These are phyloP conservation scores for Cytospora chrysosperma DNA, from an alignment of 2,329 filamentous ascomycete genomes.

Conservation along the genomic window DNA sequence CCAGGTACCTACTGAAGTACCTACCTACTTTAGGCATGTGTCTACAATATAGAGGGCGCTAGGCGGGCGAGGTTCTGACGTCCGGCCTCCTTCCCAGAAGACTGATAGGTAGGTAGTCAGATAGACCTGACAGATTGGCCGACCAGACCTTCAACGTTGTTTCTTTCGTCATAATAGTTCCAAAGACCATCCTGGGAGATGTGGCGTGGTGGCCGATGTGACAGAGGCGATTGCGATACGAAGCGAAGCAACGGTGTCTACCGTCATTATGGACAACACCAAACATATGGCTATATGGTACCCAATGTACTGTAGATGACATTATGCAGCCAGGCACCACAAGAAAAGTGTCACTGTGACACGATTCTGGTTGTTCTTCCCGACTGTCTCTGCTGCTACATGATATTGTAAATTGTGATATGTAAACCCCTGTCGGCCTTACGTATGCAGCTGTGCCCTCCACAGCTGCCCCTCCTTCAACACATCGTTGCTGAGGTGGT, in stretches of 20 bases:
- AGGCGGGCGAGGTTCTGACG: background rate
- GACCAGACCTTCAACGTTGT: background rate
- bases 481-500: background rate
- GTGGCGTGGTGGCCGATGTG: background rate
- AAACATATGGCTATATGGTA: background rate
- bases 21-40: no score
- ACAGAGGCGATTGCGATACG: background rate
- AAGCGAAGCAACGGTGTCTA: background rate
- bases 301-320: background rate
- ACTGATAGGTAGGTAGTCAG: no score
- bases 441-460: background rate
- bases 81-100: background rate
- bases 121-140: no score
- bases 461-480: background rate
- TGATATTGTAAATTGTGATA: background rate
- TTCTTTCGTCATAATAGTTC: background rate
- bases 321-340: background rate
- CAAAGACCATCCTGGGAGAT: background rate
- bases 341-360: background rate
- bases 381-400: background rate
- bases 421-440: background rate
- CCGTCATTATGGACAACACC: background rate
- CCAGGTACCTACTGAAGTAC: background rate
- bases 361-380: background rate
- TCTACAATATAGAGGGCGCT: no score